phyloP scores from a whole-genome alignment of 1,284 basidiomycete genomes.

The Ceratobasidium sp. region DNA sequence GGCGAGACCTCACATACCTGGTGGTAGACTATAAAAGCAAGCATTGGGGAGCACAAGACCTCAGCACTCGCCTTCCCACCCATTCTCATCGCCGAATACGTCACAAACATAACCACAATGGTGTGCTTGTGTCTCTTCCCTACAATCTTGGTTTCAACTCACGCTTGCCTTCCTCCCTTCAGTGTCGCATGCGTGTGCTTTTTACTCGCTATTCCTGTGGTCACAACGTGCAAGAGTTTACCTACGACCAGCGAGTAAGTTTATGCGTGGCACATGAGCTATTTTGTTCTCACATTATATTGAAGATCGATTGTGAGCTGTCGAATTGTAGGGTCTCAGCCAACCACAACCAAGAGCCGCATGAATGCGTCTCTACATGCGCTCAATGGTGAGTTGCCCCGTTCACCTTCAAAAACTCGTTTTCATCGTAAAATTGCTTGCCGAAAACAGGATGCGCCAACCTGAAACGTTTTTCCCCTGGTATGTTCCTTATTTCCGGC shows the following conservation, averaged over 20 bases:
- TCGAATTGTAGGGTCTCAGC: conserved; percentile 34
- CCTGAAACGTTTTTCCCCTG: conserved; percentile 44
- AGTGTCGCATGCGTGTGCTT: conserved; percentile 45
- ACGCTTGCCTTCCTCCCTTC: neutral
- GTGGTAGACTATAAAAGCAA: conserved; percentile 30
- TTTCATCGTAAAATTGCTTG: neutral
- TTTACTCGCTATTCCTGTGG: conserved; percentile 44
- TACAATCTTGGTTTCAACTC: conserved; percentile 7
- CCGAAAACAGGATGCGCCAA: conserved; percentile 28
- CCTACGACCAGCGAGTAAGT: conserved; percentile 41
- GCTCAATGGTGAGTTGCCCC: conserved; percentile 30
- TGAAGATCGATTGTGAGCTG: conserved; percentile 41
- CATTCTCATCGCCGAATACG: conserved; percentile 8
- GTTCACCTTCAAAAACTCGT: neutral
- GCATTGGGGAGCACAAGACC: conserved; percentile 7
- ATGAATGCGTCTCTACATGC: conserved; percentile 32
- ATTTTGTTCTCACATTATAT: conserved; percentile 14
- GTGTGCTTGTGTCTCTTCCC: neutral
- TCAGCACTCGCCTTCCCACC: conserved; percentile 31
- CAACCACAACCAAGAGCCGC: conserved; percentile 39
- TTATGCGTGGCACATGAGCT: neutral
- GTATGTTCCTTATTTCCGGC: neutral
- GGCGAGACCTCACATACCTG: conserved; percentile 3
- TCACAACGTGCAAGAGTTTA: conserved; percentile 41
- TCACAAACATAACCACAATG: conserved; percentile 24